Evolutionary conservation across 768 basidiomycete genomes (phyloP), one percentile per base, ranked within the genome.

Genomic region (Wakefieldia striispora): DNA sequence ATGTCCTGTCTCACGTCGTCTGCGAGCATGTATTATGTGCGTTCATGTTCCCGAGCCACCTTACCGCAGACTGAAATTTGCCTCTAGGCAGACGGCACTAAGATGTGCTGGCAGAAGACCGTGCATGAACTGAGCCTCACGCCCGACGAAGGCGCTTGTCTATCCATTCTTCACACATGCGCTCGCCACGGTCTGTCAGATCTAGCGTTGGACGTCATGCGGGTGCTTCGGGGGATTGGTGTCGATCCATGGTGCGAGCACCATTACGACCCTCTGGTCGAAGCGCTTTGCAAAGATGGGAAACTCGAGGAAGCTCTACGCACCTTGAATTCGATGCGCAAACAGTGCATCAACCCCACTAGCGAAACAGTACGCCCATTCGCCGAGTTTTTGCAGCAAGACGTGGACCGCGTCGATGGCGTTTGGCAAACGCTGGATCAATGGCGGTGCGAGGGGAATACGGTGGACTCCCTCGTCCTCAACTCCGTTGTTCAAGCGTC

Each of bases 181-280:
- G 88, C 79, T 37, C 83, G 90, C 10, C 74, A 79, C 53, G 90
- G 88, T n/a, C 70, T 81, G 29, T 78, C 86, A 6, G 79, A 82
- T 40, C 74, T 94, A 1, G 90, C 85, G 20, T 71, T 78, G 13
- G 81, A 84, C 36, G 86, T 79, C 24, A 68, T 93, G 36, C 79
- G 75, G 1, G 69, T 77, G 7, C 70, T 95, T 34, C 75, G 78
- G 39, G 44, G 53, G 10, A 66, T 78, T 8, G 75, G 76, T 14
- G 66, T 80, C 13, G 62, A 72, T 40, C 75, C 79, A n/a, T 65
- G 62, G 69, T 62, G 75, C 59, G 91, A 93, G 62, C 69, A 86
- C 59, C 92, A 95, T 62, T 82, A 90, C 57, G 81, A 87, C 1
- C 82, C 90, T 3, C 68, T 93, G 19, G 71, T 94, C 26, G 87